A percentile compares a stretch with the other conserved stretches of the same genome.
Evolutionary conservation across 306 rosid genomes (phyloP).

Genomic region (Quercus agrifolia): DNA sequence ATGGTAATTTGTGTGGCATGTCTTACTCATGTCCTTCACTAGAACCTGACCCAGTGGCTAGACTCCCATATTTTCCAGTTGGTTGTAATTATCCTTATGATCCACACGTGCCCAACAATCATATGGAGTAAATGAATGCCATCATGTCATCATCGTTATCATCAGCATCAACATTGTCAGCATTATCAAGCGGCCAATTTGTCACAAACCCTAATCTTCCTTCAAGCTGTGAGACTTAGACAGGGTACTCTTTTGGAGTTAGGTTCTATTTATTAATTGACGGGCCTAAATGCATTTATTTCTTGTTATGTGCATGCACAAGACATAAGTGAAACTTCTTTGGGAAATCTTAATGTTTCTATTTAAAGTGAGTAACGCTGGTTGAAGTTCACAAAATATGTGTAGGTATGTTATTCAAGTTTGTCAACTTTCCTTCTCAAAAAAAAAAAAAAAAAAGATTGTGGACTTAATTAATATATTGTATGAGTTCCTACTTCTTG

Average conservation of each 20-base stretch:
- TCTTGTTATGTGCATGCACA: constrained; percentile 2
- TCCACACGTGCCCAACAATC: constrained; percentile 32
- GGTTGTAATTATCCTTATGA: constrained; percentile 18
- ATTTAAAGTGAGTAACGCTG: too few relatives aligned
- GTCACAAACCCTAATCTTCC: constrained; percentile 10
- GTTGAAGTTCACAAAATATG: too few relatives aligned
- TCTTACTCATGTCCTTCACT: too few relatives aligned
- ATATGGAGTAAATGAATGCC: constrained; percentile 47
- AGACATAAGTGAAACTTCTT: constrained; percentile 1
- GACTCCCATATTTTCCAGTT: too few relatives aligned
- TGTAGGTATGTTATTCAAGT: too few relatives aligned
- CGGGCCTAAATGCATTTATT: background rate
- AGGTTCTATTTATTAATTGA: background rate
- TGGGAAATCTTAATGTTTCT: constrained; percentile 14
- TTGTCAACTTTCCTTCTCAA: too few relatives aligned
- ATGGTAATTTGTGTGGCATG: too few relatives aligned
- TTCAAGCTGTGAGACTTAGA: background rate
- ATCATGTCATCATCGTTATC: constrained; percentile 28
- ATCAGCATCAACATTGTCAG: too few relatives aligned
- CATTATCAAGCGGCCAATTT: constrained; percentile 27
- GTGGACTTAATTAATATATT: too few relatives aligned
- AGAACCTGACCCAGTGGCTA: too few relatives aligned
- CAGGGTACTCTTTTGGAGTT: background rate
- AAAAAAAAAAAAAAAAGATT: too few relatives aligned
- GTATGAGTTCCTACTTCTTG: background rate